Base-by-base conservation (phyloP, 805 yeast genomes). In the Teunomyces kruisii region DNA sequence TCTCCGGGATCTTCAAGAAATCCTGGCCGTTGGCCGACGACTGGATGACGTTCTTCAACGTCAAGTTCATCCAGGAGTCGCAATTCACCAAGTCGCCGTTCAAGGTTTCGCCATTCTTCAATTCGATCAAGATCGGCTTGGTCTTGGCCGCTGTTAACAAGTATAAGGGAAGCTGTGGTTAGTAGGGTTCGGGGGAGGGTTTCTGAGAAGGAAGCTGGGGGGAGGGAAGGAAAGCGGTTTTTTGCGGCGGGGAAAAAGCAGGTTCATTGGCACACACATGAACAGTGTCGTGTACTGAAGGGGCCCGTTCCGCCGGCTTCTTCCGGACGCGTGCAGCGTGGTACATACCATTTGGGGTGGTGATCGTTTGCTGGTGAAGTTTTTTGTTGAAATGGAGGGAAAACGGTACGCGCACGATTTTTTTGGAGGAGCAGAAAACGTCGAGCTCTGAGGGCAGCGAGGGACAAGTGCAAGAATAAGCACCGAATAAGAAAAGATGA, bases 1-100 rank as follows among this genome's bases (percentile, higher is more conserved):
- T 77, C 56, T 88, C 95, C 3, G 83, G 80, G 38, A 86, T 66
- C 58, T 84, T 83, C 43, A 76, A 63, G 62, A 79, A 86, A 43
- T 72, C 72, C 51, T 78, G 82, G 31, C 87, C 92, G 53, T 75
- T 59, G 33, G 80, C 71, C 55, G 80, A 80, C 12, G 83, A 77
- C 59, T 83, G 86, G 39, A 83, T 79, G 12, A 85, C 97, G 51
- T 90, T 83, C 28, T 75, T 75, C 43, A 94, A 74, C 1, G 96
- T 87, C 52, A 94, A 74, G 64, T 94, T 94, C 99, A 94, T 94
- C 90, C 95, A 88, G 32, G 88, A 83, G 64, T 94, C 99, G 56
- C 96, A 89, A 59, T 88, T 86, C 45, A 81, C 80, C 48, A 94
- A 73, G 45, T 78, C 79, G 41, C 99, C 99, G 58, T 85, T 86